Evolutionary conservation across 768 basidiomycete species (phyloP), one percentile per base, ranked within the genome.

Genomic region (Amanita pallidorosea): DNA sequence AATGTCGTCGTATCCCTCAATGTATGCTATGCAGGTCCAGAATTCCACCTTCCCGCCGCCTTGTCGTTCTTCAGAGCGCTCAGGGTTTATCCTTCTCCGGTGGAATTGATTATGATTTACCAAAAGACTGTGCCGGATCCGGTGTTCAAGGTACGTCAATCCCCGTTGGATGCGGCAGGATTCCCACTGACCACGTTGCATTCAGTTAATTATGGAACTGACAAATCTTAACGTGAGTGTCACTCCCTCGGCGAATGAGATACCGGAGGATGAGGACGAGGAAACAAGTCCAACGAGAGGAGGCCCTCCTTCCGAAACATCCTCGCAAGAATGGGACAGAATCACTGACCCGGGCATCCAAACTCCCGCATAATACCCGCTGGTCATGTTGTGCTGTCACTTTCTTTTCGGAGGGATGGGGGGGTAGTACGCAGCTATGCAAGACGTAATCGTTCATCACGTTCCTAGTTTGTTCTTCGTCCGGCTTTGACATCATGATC

Each of bases 31-130:
- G 22, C 54, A 96, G 95, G 94, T 34, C 85, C 88, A 38, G 66
- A 74, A 23, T 85, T 82, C 67, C 70, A 85, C 61, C 74, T 97
- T 23, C 76, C 82, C 9, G 84, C 94, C 17, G 94, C 96, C 37
- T 66, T 89, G 62, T 79, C 83, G 37, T 98, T 98, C 79, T 99
- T 83, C 77, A 80, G 91, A 45, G 94, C 92, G 1, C 81, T 98
- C 53, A 76, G 86, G 49, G 92, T 96, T 33, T 99, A 99, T 70
- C 96, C 96, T 45, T 81, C 88, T 27, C 91, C 94, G 0, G 81
- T 91, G 29, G 96, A 98, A 66, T 80, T 98, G 58, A 85, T 99
- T 59, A 80, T 86, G 65, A 94, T 98, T 55, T 95, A 96, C 61
- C 83, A 97, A 69, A 86, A 87, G 68, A 93, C 91, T 31, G 81